Conservation (phyloP, 2,329 filamentous ascomycete genomes). For the Fusarium sarcochroum region DNA sequence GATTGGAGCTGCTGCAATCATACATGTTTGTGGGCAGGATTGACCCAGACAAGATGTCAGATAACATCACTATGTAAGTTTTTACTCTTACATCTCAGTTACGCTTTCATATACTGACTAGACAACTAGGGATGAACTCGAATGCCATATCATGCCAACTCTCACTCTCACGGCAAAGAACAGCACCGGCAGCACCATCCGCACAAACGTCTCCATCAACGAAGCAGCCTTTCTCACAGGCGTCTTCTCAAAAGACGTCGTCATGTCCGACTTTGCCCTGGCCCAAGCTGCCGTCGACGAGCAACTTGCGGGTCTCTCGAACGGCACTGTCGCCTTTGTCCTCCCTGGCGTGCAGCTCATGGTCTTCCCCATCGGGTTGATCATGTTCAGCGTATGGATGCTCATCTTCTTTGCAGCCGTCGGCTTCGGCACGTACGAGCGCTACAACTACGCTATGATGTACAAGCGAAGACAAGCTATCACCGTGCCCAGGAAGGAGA, state of each 20-base stretch:
- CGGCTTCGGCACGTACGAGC: conserved; percentile 75
- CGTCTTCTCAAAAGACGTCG: conserved; percentile 73
- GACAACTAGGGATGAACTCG: conserved; percentile 65
- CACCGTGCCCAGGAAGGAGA: conserved; percentile 35
- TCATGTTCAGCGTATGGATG: conserved; percentile 76
- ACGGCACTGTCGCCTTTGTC: conserved; percentile 73
- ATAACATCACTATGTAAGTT: conserved; percentile 73
- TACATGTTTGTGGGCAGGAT: conserved; percentile 80
- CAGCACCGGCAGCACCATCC: conserved; percentile 64
- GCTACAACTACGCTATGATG: conserved; percentile 75
- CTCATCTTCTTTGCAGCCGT: conserved; percentile 69
- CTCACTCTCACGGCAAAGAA: conserved; percentile 75
- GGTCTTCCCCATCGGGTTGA: conserved; percentile 78
- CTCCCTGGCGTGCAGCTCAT: conserved; percentile 77
- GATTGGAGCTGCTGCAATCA: conserved; percentile 67
- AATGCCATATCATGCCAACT: conserved; percentile 76
- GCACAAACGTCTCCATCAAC: conserved; percentile 76
- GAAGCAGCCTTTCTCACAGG: conserved; percentile 80
- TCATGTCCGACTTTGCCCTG: conserved; percentile 64
- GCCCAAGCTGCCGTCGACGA: conserved; percentile 66
- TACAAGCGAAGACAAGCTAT: conserved; percentile 62
- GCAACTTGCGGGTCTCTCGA: conserved; percentile 60
- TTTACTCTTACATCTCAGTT: conserved; percentile 30
- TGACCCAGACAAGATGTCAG: conserved; percentile 67
- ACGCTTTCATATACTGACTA: conserved; percentile 21